phyloP scores from a whole-genome alignment of 2,329 filamentous ascomycete genomes.

The Colletotrichum sp. region DNA sequence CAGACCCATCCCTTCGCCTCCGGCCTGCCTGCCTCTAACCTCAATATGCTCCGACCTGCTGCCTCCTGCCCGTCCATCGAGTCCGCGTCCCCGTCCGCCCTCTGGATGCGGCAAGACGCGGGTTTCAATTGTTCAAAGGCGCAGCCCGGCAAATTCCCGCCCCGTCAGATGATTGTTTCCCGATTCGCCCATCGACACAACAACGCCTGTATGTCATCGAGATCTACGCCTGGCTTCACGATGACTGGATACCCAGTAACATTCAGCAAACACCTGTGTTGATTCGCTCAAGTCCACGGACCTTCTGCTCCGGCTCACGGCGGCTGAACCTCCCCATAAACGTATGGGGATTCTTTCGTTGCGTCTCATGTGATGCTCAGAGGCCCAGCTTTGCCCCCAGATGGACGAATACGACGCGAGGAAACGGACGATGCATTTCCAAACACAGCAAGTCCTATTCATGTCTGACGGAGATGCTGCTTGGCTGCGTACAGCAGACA shows the following conservation, averaged over 20 bases:
- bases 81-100: not conserved
- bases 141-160: slow-evolving; percentile 14
- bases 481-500: not conserved
- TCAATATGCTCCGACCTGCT: not conserved
- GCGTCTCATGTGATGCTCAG: slow-evolving; percentile 8
- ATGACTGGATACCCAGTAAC: not conserved
- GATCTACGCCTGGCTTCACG: slow-evolving; percentile 7
- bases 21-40: not conserved
- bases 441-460: slow-evolving; percentile 6
- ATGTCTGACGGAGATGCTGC: not conserved
- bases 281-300: slow-evolving; percentile 1
- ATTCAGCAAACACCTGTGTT: not conserved
- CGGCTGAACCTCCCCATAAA: not conserved
- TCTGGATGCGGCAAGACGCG: slow-evolving; percentile 17
- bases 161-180: slow-evolving; percentile 12
- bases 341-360: not conserved
- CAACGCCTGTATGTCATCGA: slow-evolving; percentile 15
- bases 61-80: not conserved
- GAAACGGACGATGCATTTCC: slow-evolving; percentile 8
- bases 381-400: not conserved
- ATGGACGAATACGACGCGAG: slow-evolving; percentile 15
- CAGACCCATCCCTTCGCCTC: not conserved
- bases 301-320: slow-evolving; percentile 8
- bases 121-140: slow-evolving; percentile 11
- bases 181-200: slow-evolving; percentile 7